These are phyloP conservation scores for Alternaria sp. DNA, from an alignment of 2,329 filamentous ascomycete genomes.

Conservation along the genomic window DNA sequence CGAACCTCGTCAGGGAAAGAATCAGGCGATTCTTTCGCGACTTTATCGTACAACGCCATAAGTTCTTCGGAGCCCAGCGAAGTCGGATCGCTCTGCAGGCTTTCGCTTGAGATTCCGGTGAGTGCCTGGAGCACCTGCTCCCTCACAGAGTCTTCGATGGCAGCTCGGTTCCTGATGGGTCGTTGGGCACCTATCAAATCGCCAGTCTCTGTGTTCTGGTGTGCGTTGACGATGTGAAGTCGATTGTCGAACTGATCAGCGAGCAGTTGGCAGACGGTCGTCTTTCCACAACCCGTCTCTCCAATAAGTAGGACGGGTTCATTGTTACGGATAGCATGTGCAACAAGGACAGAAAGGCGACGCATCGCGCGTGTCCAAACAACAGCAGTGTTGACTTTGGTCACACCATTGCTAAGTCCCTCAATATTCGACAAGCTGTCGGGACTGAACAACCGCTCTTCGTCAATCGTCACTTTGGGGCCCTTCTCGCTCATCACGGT, in stretches of 20 bases:
- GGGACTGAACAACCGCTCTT: constrained; percentile 73
- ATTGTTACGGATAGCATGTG: constrained; percentile 83
- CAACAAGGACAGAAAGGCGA: constrained; percentile 87
- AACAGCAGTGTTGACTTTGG: constrained; percentile 56
- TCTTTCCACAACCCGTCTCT: constrained; percentile 98
- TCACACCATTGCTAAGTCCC: constrained; percentile 37
- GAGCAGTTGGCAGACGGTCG: constrained; percentile 91
- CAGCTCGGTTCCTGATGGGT: constrained; percentile 84
- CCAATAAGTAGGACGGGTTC: constrained; percentile 95
- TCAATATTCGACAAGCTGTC: constrained; percentile 49
- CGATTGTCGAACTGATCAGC: constrained; percentile 80
- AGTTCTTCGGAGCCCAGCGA: constrained; percentile 55
- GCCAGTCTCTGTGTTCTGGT: constrained; percentile 97
- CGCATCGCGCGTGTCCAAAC: constrained; percentile 98
- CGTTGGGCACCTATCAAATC: constrained; percentile 96
- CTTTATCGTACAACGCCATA: constrained; percentile 66
- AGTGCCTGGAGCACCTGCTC: constrained; percentile 64
- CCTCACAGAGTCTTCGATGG: constrained; percentile 72
- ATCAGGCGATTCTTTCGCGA: constrained; percentile 57
- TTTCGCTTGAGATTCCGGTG: constrained; percentile 10
- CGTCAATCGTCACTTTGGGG: constrained; percentile 75
- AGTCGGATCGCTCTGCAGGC: constrained; percentile 17
- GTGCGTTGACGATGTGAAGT: constrained; percentile 92
- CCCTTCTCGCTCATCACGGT: constrained; percentile 74
- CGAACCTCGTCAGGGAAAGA: constrained; percentile 56